Conservation (phyloP, 768 basidiomycete genomes). For the Suillus hirtellus region DNA sequence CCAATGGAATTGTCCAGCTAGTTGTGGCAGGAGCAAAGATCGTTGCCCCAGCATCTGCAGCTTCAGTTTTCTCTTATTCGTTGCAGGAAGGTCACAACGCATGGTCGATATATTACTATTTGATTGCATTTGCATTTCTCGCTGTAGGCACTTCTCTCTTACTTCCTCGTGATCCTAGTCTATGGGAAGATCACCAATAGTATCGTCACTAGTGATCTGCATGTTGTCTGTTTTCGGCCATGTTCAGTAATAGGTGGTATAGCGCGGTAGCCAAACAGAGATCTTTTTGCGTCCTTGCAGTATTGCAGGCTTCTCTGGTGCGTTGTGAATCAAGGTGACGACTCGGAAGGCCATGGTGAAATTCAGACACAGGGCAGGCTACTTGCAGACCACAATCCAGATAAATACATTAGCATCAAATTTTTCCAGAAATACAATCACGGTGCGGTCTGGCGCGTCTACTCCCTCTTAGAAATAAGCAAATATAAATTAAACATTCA, state of each 20-base stretch:
- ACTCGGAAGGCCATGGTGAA: too few species aligned
- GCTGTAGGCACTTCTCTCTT: constrained; percentile 1
- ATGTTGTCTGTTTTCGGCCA: too few species aligned
- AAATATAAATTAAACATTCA: too few species aligned
- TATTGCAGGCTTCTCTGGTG: background rate
- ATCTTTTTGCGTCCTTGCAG: background rate
- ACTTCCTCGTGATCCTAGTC: background rate
- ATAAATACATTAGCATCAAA: background rate
- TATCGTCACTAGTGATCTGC: background rate
- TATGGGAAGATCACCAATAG: background rate
- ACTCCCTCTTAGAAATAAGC: background rate
- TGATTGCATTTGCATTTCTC: background rate
- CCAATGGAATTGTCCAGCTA: background rate
- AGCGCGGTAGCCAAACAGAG: background rate
- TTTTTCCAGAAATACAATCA: background rate
- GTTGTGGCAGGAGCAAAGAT: constrained; percentile 2
- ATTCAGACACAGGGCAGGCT: background rate
- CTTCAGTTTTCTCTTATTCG: constrained; percentile 1
- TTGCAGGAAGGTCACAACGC: background rate
- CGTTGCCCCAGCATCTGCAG: background rate
- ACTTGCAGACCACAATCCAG: background rate
- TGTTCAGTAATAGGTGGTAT: too few species aligned
- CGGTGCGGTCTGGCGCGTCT: background rate
- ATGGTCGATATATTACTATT: background rate
- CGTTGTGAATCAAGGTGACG: background rate